Evolutionary conservation across 352 stramenopile species (phyloP).

Genomic region (Blastocystis sp.): DNA sequence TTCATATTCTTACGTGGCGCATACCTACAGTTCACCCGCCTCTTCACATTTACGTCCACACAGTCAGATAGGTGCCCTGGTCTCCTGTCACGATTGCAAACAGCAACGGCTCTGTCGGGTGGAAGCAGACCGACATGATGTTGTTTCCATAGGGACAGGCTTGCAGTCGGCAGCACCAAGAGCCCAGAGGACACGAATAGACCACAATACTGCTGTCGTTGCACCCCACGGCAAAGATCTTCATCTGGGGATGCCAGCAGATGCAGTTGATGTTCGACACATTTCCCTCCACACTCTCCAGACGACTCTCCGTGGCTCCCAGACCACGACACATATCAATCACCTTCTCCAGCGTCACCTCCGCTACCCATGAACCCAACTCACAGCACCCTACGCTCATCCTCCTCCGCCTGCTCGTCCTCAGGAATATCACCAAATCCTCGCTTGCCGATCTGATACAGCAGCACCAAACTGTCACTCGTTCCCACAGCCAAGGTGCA

Average conservation of each 20-base stretch:
- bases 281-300: not conserved
- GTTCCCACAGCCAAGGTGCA: slow-evolving; percentile 49
- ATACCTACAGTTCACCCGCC: not conserved
- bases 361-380: not conserved
- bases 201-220: slow-evolving; percentile 37
- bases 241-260: slow-evolving; percentile 60
- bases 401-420: slow-evolving; percentile 55
- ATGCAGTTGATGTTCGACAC: slow-evolving; percentile 44
- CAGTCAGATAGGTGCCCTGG: not conserved
- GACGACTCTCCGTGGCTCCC: slow-evolving; percentile 23
- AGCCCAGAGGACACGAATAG: slow-evolving; percentile 43
- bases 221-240: slow-evolving; percentile 31
- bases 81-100: slow-evolving; percentile 53
- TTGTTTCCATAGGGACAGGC: slow-evolving; percentile 33
- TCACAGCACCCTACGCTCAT: not conserved
- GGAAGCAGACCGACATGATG: slow-evolving; percentile 48
- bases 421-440: slow-evolving; percentile 27
- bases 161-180: slow-evolving; percentile 24
- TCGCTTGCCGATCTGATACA: slow-evolving; percentile 59
- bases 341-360: slow-evolving; percentile 51
- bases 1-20: slow-evolving; percentile 41
- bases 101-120: slow-evolving; percentile 51
- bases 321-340: slow-evolving; percentile 53
- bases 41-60: not conserved
- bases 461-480: slow-evolving; percentile 38